These are phyloP conservation scores for Termitomyces sp. DNA, from an alignment of 768 basidiomycete species.

Conservation along the genomic window DNA sequence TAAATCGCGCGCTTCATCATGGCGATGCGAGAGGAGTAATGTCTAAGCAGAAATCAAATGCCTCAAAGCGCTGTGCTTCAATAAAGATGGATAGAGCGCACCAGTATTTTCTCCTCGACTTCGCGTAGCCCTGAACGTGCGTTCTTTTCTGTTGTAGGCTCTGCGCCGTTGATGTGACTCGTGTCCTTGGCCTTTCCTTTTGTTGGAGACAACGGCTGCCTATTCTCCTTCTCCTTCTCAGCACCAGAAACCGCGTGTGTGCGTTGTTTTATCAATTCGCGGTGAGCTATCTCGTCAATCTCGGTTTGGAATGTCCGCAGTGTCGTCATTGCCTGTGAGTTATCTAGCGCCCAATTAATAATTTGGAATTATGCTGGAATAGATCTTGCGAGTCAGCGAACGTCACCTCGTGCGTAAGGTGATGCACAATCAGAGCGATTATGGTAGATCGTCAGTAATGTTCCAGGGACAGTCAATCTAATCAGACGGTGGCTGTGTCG, in stretches of 20 bases:
- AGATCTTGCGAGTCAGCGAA: slow-evolving; percentile 16
- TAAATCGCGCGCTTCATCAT: slow-evolving; percentile 55
- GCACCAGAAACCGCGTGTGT: slow-evolving; percentile 27
- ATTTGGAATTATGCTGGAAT: slow-evolving; percentile 9
- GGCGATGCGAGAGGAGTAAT: slow-evolving; percentile 38
- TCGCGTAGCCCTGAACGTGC: slow-evolving; percentile 31
- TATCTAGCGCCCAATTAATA: neutral
- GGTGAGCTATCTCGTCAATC: slow-evolving; percentile 70
- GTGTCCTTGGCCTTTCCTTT: slow-evolving; percentile 41
- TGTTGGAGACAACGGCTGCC: slow-evolving; percentile 11
- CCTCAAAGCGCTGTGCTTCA: neutral
- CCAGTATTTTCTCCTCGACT: slow-evolving; percentile 51
- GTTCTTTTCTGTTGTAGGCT: slow-evolving; percentile 1
- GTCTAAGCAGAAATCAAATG: slow-evolving; percentile 23
- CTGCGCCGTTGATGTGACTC: slow-evolving; percentile 8
- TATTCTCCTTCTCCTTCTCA: slow-evolving; percentile 27
- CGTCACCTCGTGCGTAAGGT: slow-evolving; percentile 8
- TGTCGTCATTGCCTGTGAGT: slow-evolving; percentile 36
- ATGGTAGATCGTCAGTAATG: neutral
- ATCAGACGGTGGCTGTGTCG: slow-evolving; percentile 10
- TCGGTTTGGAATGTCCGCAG: slow-evolving; percentile 65
- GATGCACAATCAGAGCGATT: neutral
- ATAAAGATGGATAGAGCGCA: slow-evolving; percentile 16
- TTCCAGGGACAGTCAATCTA: slow-evolving; percentile 2
- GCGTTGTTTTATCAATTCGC: slow-evolving; percentile 63